Evolutionary conservation across 805 yeast genomes (phyloP), one percentile per base, ranked within the genome.

Genomic region (Wickerhamomyces tratensis): DNA sequence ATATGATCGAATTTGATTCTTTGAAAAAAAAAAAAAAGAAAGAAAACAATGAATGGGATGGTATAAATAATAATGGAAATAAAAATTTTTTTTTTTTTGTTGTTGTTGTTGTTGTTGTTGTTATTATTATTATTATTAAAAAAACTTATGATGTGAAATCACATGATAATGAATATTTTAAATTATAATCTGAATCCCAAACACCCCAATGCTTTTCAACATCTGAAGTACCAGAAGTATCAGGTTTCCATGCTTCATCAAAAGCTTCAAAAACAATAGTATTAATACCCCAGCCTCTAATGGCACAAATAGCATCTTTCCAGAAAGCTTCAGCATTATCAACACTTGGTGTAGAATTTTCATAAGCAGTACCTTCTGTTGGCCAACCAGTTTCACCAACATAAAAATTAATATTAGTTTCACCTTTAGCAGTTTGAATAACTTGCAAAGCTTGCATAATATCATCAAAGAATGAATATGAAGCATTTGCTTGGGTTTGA

Each of bases 371-470:
- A 64, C 97, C 97, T 6, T 73, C 79, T 33, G 95, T 76, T 62
- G 96, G 95, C 95, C 96, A 88, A 54, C 97, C 96, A 50, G 97
- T 88, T 72, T 89, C 96, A 65, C 97, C 96, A 57, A 88, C 93
- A 88, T 91, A 89, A 74, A 89, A 87, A 44, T 79, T 74, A 56
- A 91, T 75, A 65, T 87, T 89, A 45, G 91, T 81, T 46, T 83
- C 67, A 49, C 96, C 96, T 74, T 91, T 89, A 54, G 76, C 65
- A 53, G 86, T 71, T 74, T 91, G 96, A 57, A 91, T 78, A 47
- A 73, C 71, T 71, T 87, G 95, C 63, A 91, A 70, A 51, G 97
- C 96, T 74, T 91, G 97, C 96, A 89, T 88, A 64, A 91, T 86
- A 64, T 91, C 97, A 63, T 89, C 97, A 52, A 87, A 77, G 82